Conservation (phyloP, 495 filamentous ascomycete species). For the Saxophila tyrrhenica region DNA sequence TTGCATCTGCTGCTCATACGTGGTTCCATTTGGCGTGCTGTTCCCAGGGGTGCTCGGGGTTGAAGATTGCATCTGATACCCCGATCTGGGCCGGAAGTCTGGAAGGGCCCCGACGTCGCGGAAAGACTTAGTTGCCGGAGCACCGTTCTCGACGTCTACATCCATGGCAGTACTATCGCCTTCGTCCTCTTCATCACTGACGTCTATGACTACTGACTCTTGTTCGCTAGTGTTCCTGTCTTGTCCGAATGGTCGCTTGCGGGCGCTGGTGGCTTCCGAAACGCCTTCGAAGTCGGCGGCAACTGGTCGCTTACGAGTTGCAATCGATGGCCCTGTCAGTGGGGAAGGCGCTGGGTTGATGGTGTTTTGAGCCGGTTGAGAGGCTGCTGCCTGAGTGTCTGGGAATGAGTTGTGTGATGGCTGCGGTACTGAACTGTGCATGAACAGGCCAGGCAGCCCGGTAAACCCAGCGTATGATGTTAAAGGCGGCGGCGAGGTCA, state of each 20-base stretch:
- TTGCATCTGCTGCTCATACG: constrained; percentile 1
- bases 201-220: constrained; percentile 57
- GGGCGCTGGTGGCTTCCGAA: constrained; percentile 30
- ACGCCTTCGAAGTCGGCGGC: constrained; percentile 69
- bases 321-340: neutral
- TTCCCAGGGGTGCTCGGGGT: neutral
- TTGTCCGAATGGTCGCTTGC: constrained; percentile 53
- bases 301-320: constrained; percentile 57
- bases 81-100: neutral
- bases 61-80: neutral
- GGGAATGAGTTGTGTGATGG: neutral
- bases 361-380: neutral
- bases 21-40: neutral
- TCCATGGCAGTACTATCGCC: constrained; percentile 33
- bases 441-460: constrained; percentile 18
- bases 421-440: neutral
- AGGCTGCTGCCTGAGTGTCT: neutral
- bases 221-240: constrained; percentile 33
- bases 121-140: constrained; percentile 3
- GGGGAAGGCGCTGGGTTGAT: neutral
- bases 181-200: constrained; percentile 54
- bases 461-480: neutral
- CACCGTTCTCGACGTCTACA: constrained; percentile 17
- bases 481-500: neutral
- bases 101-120: neutral